Conservation (phyloP, 306 rosid genomes). For the Dryas octopetala region DNA sequence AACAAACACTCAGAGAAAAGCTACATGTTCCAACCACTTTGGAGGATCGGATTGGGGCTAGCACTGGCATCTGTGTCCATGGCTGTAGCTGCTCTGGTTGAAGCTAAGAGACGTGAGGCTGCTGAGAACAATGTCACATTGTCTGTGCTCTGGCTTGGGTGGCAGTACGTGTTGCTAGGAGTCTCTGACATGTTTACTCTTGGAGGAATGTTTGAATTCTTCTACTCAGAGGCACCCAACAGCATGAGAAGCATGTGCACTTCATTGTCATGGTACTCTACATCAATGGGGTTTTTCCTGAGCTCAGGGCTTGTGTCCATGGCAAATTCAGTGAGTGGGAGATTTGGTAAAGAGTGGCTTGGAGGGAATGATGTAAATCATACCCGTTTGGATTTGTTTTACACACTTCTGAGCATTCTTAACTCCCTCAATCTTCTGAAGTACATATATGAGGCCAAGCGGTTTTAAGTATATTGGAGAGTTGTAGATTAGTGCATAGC, state of each 20-base stretch:
- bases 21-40: constrained; percentile 20
- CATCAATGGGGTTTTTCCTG: constrained; percentile 32
- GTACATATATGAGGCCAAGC: no score
- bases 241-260: constrained; percentile 44
- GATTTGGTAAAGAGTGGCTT: constrained; percentile 9
- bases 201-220: constrained; percentile 46
- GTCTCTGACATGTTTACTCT: constrained; percentile 34
- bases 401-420: no score
- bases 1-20: not conserved
- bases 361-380: no score
- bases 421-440: no score
- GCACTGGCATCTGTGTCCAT: constrained; percentile 32
- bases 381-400: no score
- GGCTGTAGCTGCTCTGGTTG: constrained; percentile 34
- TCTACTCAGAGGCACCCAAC: constrained; percentile 38
- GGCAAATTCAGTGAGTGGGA: constrained; percentile 27
- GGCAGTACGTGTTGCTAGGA: constrained; percentile 27
- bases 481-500: no score
- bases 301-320: constrained; percentile 37
- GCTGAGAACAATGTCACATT: constrained; percentile 13
- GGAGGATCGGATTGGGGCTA: constrained; percentile 34
- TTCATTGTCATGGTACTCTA: constrained; percentile 38
- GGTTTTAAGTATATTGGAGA: no score
- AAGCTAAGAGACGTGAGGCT: constrained; percentile 29
- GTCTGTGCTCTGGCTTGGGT: constrained; percentile 35